Conservation (phyloP, 2,329 filamentous ascomycete species). For the Herpotrichia juniperi region DNA sequence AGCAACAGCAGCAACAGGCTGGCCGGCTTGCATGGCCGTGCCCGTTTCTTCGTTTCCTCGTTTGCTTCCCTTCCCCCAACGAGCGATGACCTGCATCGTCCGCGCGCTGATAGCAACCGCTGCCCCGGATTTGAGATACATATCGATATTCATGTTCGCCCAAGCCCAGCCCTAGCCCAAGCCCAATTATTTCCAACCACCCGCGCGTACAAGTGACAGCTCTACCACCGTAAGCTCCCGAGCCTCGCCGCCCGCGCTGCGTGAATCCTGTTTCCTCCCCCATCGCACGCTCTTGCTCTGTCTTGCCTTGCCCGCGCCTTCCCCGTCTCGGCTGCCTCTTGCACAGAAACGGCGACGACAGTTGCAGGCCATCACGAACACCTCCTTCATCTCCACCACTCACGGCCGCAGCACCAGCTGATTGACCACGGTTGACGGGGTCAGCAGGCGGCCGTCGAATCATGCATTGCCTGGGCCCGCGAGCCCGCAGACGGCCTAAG, state of each 20-base stretch:
- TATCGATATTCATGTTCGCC: slow-evolving; percentile 8
- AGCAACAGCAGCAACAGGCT: too few species aligned
- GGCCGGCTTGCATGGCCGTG: too few species aligned
- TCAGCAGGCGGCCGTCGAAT: slow-evolving; percentile 42
- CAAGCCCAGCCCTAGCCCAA: background rate
- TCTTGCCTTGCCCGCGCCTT: slow-evolving; percentile 3
- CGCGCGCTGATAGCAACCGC: slow-evolving; percentile 29
- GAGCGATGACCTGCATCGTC: slow-evolving; percentile 29
- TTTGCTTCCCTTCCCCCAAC: background rate
- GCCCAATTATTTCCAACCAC: background rate
- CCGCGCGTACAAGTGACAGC: background rate
- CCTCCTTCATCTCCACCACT: slow-evolving; percentile 28
- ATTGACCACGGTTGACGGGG: slow-evolving; percentile 38
- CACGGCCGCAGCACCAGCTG: slow-evolving; percentile 30
- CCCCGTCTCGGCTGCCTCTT: slow-evolving; percentile 25
- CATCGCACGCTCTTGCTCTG: background rate
- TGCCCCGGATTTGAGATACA: slow-evolving; percentile 27
- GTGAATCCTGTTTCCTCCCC: background rate
- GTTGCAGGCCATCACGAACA: slow-evolving; percentile 22
- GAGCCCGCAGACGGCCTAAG: slow-evolving; percentile 26
- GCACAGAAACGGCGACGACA: slow-evolving; percentile 26
- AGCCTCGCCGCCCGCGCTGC: slow-evolving; percentile 2
- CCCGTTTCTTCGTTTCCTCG: too few species aligned
- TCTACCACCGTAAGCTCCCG: slow-evolving; percentile 5
- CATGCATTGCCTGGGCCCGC: slow-evolving; percentile 23